These are phyloP conservation scores for Rhizopogon rudus DNA, from an alignment of 768 basidiomycete species.

Conservation along the genomic window DNA sequence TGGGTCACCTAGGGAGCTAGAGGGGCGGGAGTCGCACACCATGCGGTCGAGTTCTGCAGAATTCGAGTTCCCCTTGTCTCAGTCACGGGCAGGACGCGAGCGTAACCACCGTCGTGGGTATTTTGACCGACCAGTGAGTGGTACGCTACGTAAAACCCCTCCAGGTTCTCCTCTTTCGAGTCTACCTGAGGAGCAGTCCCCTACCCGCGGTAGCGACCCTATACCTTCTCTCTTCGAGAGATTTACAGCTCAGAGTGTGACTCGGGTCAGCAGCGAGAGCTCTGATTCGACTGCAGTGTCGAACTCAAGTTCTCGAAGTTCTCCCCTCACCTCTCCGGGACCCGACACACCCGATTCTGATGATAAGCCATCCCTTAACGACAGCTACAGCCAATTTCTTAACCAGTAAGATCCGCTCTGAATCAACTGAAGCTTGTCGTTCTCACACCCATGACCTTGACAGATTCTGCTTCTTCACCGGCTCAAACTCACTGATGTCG, in stretches of 20 bases:
- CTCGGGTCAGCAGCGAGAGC: constrained; percentile 25
- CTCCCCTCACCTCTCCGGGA: constrained; percentile 38
- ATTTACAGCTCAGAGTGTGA: constrained; percentile 5
- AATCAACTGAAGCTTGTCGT: neutral
- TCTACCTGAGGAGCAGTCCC: neutral
- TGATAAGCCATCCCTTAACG: constrained; percentile 7
- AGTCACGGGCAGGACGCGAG: constrained; percentile 9
- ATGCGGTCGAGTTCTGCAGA: constrained; percentile 16
- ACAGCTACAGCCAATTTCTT: constrained; percentile 57
- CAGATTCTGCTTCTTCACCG: constrained; percentile 84
- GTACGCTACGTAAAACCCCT: constrained; percentile 9
- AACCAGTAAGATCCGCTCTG: constrained; percentile 45
- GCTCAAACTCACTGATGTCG: constrained; percentile 34
- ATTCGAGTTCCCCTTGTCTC: constrained; percentile 26
- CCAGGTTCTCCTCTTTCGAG: neutral
- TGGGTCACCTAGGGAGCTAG: constrained; percentile 51
- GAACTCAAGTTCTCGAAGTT: constrained; percentile 37
- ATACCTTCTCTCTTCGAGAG: neutral
- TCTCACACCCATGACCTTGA: constrained; percentile 7
- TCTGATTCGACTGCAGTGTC: constrained; percentile 46
- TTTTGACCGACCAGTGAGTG: constrained; percentile 37
- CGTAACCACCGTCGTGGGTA: constrained; percentile 59
- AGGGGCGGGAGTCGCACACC: constrained; percentile 20
- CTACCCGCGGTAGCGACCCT: neutral
- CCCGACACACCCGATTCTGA: constrained; percentile 16